A percentile compares a stretch with the other conserved stretches of the same genome.
These are phyloP conservation scores for Schizothecium vesticola DNA, from an alignment of 495 filamentous ascomycete genomes.

Conservation along the genomic window DNA sequence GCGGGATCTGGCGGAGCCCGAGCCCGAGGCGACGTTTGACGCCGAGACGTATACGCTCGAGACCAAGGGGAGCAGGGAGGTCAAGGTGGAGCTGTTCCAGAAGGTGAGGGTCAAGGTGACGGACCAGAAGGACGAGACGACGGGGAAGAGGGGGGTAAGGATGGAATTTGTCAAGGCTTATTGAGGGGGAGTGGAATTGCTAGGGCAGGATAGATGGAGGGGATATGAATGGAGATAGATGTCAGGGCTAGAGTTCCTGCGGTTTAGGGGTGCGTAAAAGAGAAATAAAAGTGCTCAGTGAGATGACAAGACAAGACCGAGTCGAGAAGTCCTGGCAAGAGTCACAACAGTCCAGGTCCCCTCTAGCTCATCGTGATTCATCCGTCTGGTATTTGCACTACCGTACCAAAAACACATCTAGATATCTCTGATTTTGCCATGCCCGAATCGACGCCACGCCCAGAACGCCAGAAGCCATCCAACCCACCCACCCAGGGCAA, in stretches of 20 bases:
- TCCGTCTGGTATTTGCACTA: neutral
- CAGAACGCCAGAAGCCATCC: neutral
- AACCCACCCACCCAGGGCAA: neutral
- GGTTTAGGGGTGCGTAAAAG: neutral
- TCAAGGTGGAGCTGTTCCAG: slow-evolving; percentile 76
- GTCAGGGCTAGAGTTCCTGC: too few species aligned
- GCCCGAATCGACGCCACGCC: slow-evolving; percentile 4
- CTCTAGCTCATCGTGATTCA: neutral
- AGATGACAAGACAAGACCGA: neutral
- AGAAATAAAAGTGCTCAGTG: neutral
- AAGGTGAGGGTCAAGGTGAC: slow-evolving; percentile 82
- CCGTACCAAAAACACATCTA: neutral
- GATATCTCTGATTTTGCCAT: neutral
- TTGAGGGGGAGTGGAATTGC: neutral
- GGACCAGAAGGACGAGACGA: slow-evolving; percentile 87
- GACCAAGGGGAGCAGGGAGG: slow-evolving; percentile 47
- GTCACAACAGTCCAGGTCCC: neutral
- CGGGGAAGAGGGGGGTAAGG: slow-evolving; percentile 85
- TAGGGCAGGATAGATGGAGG: neutral
- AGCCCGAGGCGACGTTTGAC: slow-evolving; percentile 75
- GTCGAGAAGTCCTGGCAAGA: neutral
- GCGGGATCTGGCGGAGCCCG: slow-evolving; percentile 69
- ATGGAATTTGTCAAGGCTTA: slow-evolving; percentile 53
- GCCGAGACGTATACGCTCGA: slow-evolving; percentile 73
- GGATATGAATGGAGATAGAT: neutral